These are phyloP conservation scores for Ambrosiella xylebori DNA, from an alignment of 2,329 filamentous ascomycete species.

Conservation along the genomic window DNA sequence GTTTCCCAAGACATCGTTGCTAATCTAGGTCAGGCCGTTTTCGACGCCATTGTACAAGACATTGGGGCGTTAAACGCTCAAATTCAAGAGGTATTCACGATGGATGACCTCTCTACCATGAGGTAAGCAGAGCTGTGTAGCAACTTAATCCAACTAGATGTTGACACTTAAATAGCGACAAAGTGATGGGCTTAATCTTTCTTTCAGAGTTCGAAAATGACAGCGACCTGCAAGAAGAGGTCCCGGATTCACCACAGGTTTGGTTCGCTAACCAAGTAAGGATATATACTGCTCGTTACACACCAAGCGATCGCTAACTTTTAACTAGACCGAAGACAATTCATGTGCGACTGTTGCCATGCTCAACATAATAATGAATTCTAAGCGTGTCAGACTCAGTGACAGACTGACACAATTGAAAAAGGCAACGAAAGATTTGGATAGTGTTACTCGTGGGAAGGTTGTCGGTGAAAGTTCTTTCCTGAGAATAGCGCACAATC, in stretches of 20 bases:
- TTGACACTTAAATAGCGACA: slow-evolving; percentile 34
- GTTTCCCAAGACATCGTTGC: not conserved
- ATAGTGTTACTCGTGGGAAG: slow-evolving; percentile 58
- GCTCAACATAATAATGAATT: slow-evolving; percentile 86
- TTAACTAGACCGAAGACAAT: slow-evolving; percentile 49
- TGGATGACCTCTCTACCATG: slow-evolving; percentile 50
- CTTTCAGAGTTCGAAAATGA: slow-evolving; percentile 54
- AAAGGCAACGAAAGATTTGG: slow-evolving; percentile 47
- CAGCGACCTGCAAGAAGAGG: slow-evolving; percentile 30
- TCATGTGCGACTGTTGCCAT: slow-evolving; percentile 86
- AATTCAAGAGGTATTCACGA: slow-evolving; percentile 56
- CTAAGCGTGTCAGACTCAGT: slow-evolving; percentile 47
- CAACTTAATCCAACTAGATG: not conserved
- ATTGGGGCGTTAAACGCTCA: slow-evolving; percentile 59
- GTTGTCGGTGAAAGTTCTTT: slow-evolving; percentile 56
- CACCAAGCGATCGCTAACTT: slow-evolving; percentile 20
- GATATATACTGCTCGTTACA: slow-evolving; percentile 11
- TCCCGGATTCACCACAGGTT: slow-evolving; percentile 37
- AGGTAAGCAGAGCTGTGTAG: slow-evolving; percentile 37
- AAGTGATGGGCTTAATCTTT: slow-evolving; percentile 75
- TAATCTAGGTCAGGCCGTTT: slow-evolving; percentile 43
- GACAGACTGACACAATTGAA: slow-evolving; percentile 57
- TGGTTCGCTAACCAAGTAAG: slow-evolving; percentile 89
- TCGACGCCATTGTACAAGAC: slow-evolving; percentile 67
- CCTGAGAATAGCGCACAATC: slow-evolving; percentile 73